Conservation (phyloP, 331 rosid genomes). For the Stylosanthes scabra region DNA sequence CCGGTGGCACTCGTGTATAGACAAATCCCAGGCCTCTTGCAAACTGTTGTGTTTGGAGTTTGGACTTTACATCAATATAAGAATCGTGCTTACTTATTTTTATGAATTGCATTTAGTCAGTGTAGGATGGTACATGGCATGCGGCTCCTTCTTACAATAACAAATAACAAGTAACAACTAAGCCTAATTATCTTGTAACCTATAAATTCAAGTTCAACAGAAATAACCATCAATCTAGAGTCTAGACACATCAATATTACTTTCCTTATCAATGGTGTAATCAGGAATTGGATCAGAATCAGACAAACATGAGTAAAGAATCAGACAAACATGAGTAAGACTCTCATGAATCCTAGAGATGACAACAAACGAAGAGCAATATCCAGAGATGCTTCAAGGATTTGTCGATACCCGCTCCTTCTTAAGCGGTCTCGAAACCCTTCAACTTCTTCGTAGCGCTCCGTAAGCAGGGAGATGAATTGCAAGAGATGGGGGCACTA, state of each 20-base stretch:
- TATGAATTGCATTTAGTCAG: too few species aligned
- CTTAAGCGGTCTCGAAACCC: conserved; percentile 3
- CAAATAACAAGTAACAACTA: neutral
- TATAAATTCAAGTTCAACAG: too few species aligned
- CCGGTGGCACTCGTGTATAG: conserved; percentile 27
- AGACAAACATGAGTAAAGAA: too few species aligned
- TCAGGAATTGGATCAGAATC: conserved; percentile 1
- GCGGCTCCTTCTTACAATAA: neutral
- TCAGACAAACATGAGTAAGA: neutral
- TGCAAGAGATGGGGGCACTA: neutral
- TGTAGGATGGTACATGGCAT: conserved; percentile 4
- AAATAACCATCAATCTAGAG: too few species aligned
- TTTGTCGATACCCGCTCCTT: neutral
- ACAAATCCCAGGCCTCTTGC: neutral
- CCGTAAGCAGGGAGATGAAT: conserved; percentile 9
- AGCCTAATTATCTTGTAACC: neutral
- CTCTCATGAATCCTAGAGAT: neutral
- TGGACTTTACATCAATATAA: too few species aligned
- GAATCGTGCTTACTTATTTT: too few species aligned
- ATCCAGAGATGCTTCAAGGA: conserved; percentile 18
- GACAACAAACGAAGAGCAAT: conserved; percentile 23
- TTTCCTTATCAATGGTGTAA: neutral
- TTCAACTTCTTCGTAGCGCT: conserved; percentile 11
- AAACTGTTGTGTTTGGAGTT: too few species aligned
- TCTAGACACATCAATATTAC: neutral